A percentile compares a stretch with the other conserved stretches of the same genome.
These are phyloP conservation scores for Symbiodinium natans DNA, from an alignment of 73 alveolate genomes.

Conservation along the genomic window DNA sequence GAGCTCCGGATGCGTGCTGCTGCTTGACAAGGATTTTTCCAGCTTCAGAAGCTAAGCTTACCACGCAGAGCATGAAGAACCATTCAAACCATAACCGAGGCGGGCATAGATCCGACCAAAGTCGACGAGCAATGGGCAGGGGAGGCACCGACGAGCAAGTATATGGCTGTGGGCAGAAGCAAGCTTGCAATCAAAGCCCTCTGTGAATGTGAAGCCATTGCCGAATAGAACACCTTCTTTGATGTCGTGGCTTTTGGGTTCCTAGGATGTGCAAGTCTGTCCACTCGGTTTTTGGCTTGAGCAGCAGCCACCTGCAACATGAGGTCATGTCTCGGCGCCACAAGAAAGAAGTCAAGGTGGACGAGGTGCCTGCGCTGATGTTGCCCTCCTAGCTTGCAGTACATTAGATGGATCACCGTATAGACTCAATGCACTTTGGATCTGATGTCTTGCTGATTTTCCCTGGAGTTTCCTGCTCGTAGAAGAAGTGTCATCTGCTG, in stretches of 20 bases:
- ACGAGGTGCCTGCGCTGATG: constrained; percentile 7
- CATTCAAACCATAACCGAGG: constrained; percentile 38
- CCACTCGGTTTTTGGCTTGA: too few relatives aligned
- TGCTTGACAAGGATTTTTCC: background rate
- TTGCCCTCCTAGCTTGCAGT: too few relatives aligned
- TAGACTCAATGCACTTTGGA: too few relatives aligned
- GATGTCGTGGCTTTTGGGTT: background rate
- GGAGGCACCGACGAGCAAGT: constrained; percentile 17
- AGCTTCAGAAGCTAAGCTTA: background rate
- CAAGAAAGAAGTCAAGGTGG: constrained; percentile 47
- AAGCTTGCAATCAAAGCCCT: constrained; percentile 23
- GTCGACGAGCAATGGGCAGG: constrained; percentile 88
- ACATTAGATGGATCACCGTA: too few relatives aligned
- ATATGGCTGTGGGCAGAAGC: background rate
- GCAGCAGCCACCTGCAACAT: background rate
- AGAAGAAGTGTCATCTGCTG: too few relatives aligned
- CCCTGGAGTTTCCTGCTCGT: too few relatives aligned
- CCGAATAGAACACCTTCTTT: background rate
- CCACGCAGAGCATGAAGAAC: too few relatives aligned
- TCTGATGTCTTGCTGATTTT: too few relatives aligned
- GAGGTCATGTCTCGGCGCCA: constrained; percentile 74
- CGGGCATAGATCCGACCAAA: constrained; percentile 83
- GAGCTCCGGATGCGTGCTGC: constrained; percentile 85
- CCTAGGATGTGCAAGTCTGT: background rate
- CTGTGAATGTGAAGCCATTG: background rate